Percentiles rank a stretch among this genome's conserved stretches.
phyloP scores from a whole-genome alignment of 495 filamentous ascomycete genomes.

The Aspergillus taichungensis region DNA sequence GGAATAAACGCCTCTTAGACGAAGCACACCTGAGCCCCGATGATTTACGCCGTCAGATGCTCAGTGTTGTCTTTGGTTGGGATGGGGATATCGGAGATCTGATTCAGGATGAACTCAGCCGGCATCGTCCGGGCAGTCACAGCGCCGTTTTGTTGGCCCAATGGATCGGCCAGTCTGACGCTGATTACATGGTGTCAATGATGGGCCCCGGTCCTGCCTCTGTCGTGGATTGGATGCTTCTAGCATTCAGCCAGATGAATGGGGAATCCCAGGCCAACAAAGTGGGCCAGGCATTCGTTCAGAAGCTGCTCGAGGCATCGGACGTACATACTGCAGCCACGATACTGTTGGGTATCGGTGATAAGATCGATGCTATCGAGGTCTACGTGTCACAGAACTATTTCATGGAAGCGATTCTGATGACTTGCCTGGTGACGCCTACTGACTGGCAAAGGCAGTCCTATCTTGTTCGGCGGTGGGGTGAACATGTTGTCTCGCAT shows the following conservation, averaged over 20 bases:
- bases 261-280: slow-evolving; percentile 76
- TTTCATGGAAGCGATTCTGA: slow-evolving; percentile 83
- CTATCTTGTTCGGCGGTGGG: slow-evolving; percentile 86
- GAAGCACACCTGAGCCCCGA: slow-evolving; percentile 64
- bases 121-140: slow-evolving; percentile 62
- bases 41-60: slow-evolving; percentile 82
- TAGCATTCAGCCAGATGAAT: slow-evolving; percentile 82
- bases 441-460: slow-evolving; percentile 84
- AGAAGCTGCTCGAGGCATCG: slow-evolving; percentile 78
- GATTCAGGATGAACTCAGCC: slow-evolving; percentile 74
- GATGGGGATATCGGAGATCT: slow-evolving; percentile 74
- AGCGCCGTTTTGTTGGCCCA: slow-evolving; percentile 73
- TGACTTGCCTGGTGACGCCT: slow-evolving; percentile 66
- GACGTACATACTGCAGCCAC: slow-evolving; percentile 89
- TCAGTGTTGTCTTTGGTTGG: slow-evolving; percentile 93
- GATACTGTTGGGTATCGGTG: slow-evolving; percentile 84
- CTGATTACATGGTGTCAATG: slow-evolving; percentile 71
- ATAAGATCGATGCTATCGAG: slow-evolving; percentile 90
- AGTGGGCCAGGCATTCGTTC: slow-evolving; percentile 85
- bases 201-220: slow-evolving; percentile 72
- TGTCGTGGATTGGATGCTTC: slow-evolving; percentile 91
- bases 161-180: slow-evolving; percentile 83
- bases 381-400: slow-evolving; percentile 88
- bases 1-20: slow-evolving; percentile 52
- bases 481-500: slow-evolving; percentile 79